Base-by-base conservation (phyloP, 768 basidiomycete species). In the Leccinum disarticulatum region DNA sequence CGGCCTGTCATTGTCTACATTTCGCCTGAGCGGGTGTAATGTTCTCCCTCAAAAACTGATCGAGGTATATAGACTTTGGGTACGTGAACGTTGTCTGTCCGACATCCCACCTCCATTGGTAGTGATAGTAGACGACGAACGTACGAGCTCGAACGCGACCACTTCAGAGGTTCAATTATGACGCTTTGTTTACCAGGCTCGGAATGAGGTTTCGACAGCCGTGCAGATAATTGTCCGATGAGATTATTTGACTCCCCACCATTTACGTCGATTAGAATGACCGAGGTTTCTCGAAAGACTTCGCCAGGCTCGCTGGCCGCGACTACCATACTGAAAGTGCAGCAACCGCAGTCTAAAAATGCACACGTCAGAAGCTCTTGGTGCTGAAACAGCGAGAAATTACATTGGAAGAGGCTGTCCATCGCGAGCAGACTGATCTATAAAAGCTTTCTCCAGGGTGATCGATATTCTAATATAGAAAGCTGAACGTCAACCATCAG, bases 21-120 rank as follows among this genome's bases (percentile, higher is more conserved):
- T n/a, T n/a, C n/a, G n/a, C n/a, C n/a, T n/a, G n/a, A n/a, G n/a
- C n/a, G n/a, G n/a, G n/a, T n/a, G n/a, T n/a, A n/a, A n/a, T n/a
- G n/a, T 89, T 90, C 53, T 80, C 78, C 52, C 77, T 77, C 62
- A 92, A 63, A 65, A 91, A 93, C 54, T 85, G 83, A 67, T 93
- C 91, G 53, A 93, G 76, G 68, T 84, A 91, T 51, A 93, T 76
- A 19, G 77, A 76, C 64, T 81, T 82, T 2, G 91, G 90, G 64
- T 81, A 93, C 14, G 69, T 71, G 63, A 92, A 87, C 4, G 64
- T 57, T 70, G 69, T 28, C 67, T 74, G 31, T 76, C 73, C 10
- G 30, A 31, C 15, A 52, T 50, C 27, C 61, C 66, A 4, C 64
- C 64, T 2, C 64, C 68, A 15, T 30, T 33, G n/a, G n/a, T n/a